phyloP scores from a whole-genome alignment of 202 grass and related monocot species.

The Setaria italica region DNA sequence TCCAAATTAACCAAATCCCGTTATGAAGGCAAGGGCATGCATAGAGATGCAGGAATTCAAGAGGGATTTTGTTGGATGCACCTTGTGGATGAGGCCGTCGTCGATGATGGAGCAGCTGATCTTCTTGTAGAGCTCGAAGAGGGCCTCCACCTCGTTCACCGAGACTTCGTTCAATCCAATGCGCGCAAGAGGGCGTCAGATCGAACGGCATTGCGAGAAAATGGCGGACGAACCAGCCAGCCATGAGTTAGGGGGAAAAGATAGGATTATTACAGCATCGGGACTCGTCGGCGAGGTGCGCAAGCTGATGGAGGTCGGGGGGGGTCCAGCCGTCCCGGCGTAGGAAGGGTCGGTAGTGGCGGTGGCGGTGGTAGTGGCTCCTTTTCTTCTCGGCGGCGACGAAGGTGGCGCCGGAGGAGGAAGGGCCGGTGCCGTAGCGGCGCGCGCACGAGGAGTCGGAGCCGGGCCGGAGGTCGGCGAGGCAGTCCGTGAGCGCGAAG shows the following conservation, averaged over 20 bases:
- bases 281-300: conserved; percentile 70
- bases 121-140: conserved; percentile 81
- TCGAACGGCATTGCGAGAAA: conserved; percentile 27
- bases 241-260: neutral
- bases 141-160: conserved; percentile 79
- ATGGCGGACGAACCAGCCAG: neutral
- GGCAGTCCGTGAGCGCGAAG: conserved; percentile 64
- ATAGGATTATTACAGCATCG: conserved; percentile 50
- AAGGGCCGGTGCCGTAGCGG: neutral
- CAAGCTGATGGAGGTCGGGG: conserved; percentile 41
- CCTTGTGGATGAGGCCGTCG: conserved; percentile 79
- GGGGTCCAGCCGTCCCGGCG: conserved; percentile 21
- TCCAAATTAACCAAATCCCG: neutral
- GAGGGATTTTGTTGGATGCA: conserved; percentile 8
- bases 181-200: neutral
- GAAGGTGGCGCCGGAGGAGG: conserved; percentile 26
- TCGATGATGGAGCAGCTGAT: conserved; percentile 82
- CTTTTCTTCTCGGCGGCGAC: conserved; percentile 1
- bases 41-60: neutral
- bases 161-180: conserved; percentile 49
- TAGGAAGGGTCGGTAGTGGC: neutral
- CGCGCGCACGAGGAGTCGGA: neutral
- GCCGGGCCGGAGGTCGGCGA: conserved; percentile 42
- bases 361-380: neutral
- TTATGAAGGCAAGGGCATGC: conserved; percentile 26